Base-by-base conservation (phyloP, 768 basidiomycete genomes). In the Amanita thiersii region DNA sequence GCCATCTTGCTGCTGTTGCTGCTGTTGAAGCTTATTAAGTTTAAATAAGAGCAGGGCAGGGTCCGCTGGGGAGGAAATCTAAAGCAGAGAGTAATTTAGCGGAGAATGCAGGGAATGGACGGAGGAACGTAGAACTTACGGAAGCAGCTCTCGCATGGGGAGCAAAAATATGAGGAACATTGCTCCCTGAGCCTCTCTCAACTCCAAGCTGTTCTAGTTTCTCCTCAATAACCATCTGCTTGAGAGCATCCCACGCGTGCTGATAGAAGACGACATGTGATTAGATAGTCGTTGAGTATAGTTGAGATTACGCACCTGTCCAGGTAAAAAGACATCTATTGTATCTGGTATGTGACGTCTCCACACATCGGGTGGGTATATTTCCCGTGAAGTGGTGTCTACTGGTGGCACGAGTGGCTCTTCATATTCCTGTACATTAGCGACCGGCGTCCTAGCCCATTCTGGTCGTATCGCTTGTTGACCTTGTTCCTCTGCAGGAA, bases 21-120 rank as follows among this genome's bases (percentile, higher is more conserved):
- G 72, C 59, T 81, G 81, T 48, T 87, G 87, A 6, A 91, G 67
- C 60, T 86, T 87, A 62, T 86, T 87, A 32, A 90, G 67, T 58
- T 87, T 89, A 63, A 83, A 88, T 49, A 78, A 72, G 14, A 91
- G 66, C 17, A 91, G 60, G 14, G 84, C 82, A 20, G 88, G 87
- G 55, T 90, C 88, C 3, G 87, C 87, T 20, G 88, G 86, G n/a
- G 86, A 89, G 1, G 88, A 90, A 61, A 90, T 86, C 88, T 91
- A 53, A 17, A 45, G 34, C 32, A 42, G n/a, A 41, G 38, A 37
- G 33, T 26, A 43, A 51, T 43, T 36, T 46, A 43, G 42, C 37
- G 46, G 34, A 32, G 51, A 52, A 59, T 51, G 55, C 54, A 52
- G 48, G 37, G 30, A 44, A 48, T 56, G 51, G 49, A 46, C 39